A percentile compares a stretch with the other conserved stretches of the same genome.
Evolutionary conservation across 345 rosid genomes (phyloP).

Genomic region (thale cress (Arabidopsis thaliana)): TAIR10.1 NC_003070.9:23671001-23671500

Average conservation of each 20-base stretch:
- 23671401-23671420: constrained; percentile 72
- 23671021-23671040: not conserved
- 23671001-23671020: constrained; percentile 68
- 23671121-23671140: constrained; percentile 89
- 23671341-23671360: constrained; percentile 66
- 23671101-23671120: constrained; percentile 68
- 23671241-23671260: constrained; percentile 77
- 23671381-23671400: constrained; percentile 86
- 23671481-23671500: constrained; percentile 16
- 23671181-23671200: constrained; percentile 89
- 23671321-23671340: constrained; percentile 71
- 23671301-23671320: constrained; percentile 13
- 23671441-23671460: constrained; percentile 58
- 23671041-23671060: constrained; percentile 12
- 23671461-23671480: constrained; percentile 29
- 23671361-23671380: constrained; percentile 87
- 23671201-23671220: constrained; percentile 85
- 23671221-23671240: constrained; percentile 91
- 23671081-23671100: constrained; percentile 23
- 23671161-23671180: constrained; percentile 80
- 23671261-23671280: constrained; percentile 15
- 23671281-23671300: constrained; percentile 26
- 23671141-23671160: constrained; percentile 75
- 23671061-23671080: constrained; percentile 1
- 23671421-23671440: constrained; percentile 60